These are phyloP conservation scores for Pseudocercospora pini-densiflorae DNA, from an alignment of 2,329 filamentous ascomycete species.

Conservation along the genomic window DNA sequence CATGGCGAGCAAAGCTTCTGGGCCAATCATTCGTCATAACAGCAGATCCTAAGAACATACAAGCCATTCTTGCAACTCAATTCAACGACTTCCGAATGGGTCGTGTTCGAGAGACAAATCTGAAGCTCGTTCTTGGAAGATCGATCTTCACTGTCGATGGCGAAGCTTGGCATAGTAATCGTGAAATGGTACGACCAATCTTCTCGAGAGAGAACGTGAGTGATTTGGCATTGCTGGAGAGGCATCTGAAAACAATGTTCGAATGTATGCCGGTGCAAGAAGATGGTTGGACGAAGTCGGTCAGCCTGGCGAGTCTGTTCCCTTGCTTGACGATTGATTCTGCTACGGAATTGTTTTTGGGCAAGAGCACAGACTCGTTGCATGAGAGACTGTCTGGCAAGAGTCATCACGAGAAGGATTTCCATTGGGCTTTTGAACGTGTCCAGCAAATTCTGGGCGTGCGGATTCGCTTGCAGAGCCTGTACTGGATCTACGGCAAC, in stretches of 20 bases:
- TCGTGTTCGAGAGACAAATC: conserved; percentile 10
- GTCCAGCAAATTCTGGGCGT: conserved; percentile 11
- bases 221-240: conserved; percentile 40
- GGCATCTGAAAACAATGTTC: conserved; percentile 40
- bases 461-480: conserved; percentile 35
- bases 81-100: conserved; percentile 17
- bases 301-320: conserved; percentile 52
- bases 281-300: conserved; percentile 34
- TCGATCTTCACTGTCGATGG: conserved; percentile 38
- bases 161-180: conserved; percentile 39
- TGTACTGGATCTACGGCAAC: conserved; percentile 43
- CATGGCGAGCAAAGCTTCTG: conserved; percentile 3
- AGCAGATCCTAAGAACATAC: conserved; percentile 15
- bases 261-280: conserved; percentile 30
- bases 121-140: conserved; percentile 8
- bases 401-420: conserved; percentile 8
- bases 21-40: conserved; percentile 13
- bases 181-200: conserved; percentile 42
- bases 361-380: conserved; percentile 30
- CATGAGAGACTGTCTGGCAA: conserved; percentile 15
- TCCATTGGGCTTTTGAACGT: conserved; percentile 18
- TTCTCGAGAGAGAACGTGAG: conserved; percentile 42
- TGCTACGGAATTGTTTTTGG: conserved; percentile 64
- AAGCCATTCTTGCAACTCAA: conserved; percentile 19
- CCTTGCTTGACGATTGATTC: conserved; percentile 69